phyloP scores from a whole-genome alignment of 441 rosid species.

The Populus trichocarpa region DNA sequence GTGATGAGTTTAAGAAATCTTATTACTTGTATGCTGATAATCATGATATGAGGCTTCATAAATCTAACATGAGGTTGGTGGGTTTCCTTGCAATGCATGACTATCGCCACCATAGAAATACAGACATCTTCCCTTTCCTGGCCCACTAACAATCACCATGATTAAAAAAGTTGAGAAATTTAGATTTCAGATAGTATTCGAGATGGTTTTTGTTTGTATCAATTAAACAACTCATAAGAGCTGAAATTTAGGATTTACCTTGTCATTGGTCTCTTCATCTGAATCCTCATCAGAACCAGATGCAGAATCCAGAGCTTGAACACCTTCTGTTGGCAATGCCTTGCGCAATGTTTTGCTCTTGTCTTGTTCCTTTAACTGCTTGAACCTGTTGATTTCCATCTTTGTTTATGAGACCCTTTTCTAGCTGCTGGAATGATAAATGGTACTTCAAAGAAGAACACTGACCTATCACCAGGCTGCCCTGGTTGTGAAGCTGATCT shows the following conservation, averaged over 20 bases:
- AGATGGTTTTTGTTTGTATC: constrained; percentile 1
- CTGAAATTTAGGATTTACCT: constrained; percentile 39
- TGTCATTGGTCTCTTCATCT: constrained; percentile 43
- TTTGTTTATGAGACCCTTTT: constrained; percentile 16
- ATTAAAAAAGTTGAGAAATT: neutral
- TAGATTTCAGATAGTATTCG: neutral
- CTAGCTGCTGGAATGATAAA: constrained; percentile 4
- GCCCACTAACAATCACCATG: neutral
- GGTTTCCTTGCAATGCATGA: constrained; percentile 3
- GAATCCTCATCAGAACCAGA: constrained; percentile 41
- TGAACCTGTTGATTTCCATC: constrained; percentile 52
- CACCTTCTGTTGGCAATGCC: constrained; percentile 50
- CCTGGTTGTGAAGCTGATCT: constrained; percentile 69
- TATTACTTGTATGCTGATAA: neutral
- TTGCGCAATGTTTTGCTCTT: constrained; percentile 49
- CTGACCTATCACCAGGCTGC: constrained; percentile 67
- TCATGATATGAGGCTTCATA: neutral
- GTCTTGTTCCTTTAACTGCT: constrained; percentile 67
- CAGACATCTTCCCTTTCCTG: neutral
- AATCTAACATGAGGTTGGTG: neutral
- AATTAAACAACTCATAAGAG: neutral
- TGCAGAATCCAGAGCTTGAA: constrained; percentile 39
- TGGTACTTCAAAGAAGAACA: constrained; percentile 6
- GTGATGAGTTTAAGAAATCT: constrained; percentile 1
- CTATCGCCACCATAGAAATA: neutral